Evolutionary conservation across 345 rosid genomes (phyloP).

Genomic region (Iberis pinnata): DNA sequence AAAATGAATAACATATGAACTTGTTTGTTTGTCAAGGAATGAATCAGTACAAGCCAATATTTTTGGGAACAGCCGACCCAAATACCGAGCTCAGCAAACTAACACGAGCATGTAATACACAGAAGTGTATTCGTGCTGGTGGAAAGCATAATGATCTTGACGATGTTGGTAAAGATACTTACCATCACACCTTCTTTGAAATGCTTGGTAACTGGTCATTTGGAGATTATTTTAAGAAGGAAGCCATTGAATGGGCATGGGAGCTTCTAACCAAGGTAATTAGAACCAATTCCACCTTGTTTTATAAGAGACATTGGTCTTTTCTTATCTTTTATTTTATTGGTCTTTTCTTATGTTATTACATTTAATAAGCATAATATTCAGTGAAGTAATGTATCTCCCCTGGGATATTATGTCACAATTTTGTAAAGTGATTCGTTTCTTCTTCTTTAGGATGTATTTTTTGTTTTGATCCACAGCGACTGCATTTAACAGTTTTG

Average conservation of each 20-base stretch:
- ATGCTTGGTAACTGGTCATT: slow-evolving; percentile 99
- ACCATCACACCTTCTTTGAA: slow-evolving; percentile 98
- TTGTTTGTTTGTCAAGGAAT: slow-evolving; percentile 48
- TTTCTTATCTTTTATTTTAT: too few relatives aligned
- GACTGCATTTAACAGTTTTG: background rate
- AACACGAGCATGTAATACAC: slow-evolving; percentile 77
- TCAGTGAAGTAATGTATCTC: background rate
- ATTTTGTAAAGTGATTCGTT: background rate
- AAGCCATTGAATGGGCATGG: slow-evolving; percentile 98
- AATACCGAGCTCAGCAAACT: slow-evolving; percentile 69
- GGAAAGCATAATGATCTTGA: slow-evolving; percentile 97
- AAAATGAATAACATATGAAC: background rate
- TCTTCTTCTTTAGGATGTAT: background rate
- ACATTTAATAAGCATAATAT: background rate
- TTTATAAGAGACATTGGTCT: too few relatives aligned
- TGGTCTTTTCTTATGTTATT: background rate
- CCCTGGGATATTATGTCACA: background rate
- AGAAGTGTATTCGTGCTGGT: slow-evolving; percentile 96
- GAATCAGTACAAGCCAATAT: slow-evolving; percentile 94
- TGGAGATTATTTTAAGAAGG: slow-evolving; percentile 91
- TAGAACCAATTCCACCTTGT: background rate
- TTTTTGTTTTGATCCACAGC: background rate
- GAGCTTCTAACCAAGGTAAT: slow-evolving; percentile 74
- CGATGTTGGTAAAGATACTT: slow-evolving; percentile 96
- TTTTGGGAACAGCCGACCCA: slow-evolving; percentile 85